phyloP scores from a whole-genome alignment of 768 basidiomycete genomes.

The Amanita phalloides region DNA sequence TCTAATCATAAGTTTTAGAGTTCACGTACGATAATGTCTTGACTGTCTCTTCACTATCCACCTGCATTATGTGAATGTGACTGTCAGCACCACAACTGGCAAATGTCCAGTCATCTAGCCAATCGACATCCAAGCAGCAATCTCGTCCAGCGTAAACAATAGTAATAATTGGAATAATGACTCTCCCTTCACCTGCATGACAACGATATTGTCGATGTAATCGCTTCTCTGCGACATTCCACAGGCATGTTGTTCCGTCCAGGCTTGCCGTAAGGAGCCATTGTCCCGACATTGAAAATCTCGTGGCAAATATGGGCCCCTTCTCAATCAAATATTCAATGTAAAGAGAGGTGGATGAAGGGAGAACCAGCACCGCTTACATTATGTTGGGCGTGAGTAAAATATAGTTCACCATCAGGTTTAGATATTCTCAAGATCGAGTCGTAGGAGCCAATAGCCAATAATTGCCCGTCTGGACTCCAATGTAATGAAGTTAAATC shows the following conservation, averaged over 20 bases:
- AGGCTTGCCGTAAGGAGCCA: conserved; percentile 71
- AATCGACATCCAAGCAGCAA: conserved; percentile 75
- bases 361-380: conserved; percentile 25
- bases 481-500: conserved; percentile 75
- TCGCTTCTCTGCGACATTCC: conserved; percentile 58
- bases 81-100: conserved; percentile 67
- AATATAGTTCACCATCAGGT: conserved; percentile 49
- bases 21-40: conserved; percentile 49
- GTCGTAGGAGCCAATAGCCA: conserved; percentile 76
- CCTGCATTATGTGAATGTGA: conserved; percentile 47
- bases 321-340: conserved; percentile 29
- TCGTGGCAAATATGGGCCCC: conserved; percentile 74
- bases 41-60: conserved; percentile 42
- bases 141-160: conserved; percentile 18
- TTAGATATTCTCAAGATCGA: conserved; percentile 58
- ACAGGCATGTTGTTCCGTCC: conserved; percentile 69
- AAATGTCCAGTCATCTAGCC: conserved; percentile 63
- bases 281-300: conserved; percentile 64
- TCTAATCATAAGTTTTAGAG: background rate
- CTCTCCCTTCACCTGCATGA: conserved; percentile 44
- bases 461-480: conserved; percentile 60
- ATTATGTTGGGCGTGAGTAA: conserved; percentile 53
- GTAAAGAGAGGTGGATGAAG: conserved; percentile 9
- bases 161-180: conserved; percentile 5
- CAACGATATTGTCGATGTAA: conserved; percentile 52